A percentile compares a stretch with the other conserved stretches of the same genome.
These are phyloP conservation scores for Trypanosoma congolense DNA, from an alignment of 208 protist genomes.

Conservation along the genomic window DNA sequence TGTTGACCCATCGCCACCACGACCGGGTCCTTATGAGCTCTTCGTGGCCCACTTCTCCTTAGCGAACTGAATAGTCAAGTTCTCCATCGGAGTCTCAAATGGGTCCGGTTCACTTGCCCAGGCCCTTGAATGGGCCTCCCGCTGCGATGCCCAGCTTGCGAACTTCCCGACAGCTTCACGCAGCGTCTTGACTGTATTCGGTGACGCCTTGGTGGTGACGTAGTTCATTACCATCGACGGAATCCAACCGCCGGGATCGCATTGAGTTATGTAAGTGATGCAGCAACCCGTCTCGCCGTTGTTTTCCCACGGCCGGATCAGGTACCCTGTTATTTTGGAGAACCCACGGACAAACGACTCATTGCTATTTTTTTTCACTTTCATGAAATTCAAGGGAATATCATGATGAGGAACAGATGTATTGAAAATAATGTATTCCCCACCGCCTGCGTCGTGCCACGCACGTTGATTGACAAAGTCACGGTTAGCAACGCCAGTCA, in stretches of 20 bases:
- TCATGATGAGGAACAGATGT: constrained; percentile 69
- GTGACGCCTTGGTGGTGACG: constrained; percentile 71
- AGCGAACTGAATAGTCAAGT: constrained; percentile 54
- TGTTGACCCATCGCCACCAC: neutral
- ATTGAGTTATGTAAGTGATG: constrained; percentile 83
- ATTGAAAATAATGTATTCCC: constrained; percentile 89
- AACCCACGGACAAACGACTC: constrained; percentile 55
- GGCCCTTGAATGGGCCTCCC: constrained; percentile 57
- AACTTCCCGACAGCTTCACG: constrained; percentile 48
- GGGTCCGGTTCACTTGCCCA: constrained; percentile 34
- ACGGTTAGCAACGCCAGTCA: constrained; percentile 63
- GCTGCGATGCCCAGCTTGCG: constrained; percentile 50
- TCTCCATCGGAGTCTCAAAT: constrained; percentile 23
- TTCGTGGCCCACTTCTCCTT: constrained; percentile 31
- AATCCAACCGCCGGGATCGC: constrained; percentile 82
- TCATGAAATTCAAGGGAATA: constrained; percentile 48
- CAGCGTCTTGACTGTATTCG: constrained; percentile 59
- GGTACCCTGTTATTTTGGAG: constrained; percentile 81
- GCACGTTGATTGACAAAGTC: constrained; percentile 90
- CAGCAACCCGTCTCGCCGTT: constrained; percentile 41
- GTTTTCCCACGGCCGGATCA: constrained; percentile 66
- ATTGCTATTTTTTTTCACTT: constrained; percentile 38
- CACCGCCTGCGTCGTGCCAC: constrained; percentile 65
- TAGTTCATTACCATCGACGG: constrained; percentile 74
- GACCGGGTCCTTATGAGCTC: too few species aligned